phyloP scores from a whole-genome alignment of 148 eudicot genomes.

The Vaccinium vitisidaea region DNA sequence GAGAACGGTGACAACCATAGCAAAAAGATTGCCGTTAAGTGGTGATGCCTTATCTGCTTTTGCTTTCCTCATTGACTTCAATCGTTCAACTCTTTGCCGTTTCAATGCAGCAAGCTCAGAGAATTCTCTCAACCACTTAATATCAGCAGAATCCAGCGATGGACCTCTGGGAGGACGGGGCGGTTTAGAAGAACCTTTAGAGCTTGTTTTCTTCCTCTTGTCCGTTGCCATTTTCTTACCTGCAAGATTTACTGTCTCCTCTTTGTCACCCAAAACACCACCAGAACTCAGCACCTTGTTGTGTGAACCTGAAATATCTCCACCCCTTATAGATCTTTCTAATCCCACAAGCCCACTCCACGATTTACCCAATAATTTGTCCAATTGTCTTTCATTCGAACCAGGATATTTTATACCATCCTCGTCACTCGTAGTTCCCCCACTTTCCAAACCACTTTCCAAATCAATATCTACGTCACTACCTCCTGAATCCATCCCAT shows the following conservation, averaged over 20 bases:
- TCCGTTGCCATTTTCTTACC: constrained; percentile 19
- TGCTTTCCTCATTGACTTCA: constrained; percentile 32
- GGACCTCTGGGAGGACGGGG: constrained; percentile 47
- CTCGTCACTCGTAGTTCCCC: constrained; percentile 39
- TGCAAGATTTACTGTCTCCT: constrained; percentile 3
- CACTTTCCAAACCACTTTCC: constrained; percentile 44
- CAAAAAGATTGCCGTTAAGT: constrained; percentile 24
- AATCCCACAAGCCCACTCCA: constrained; percentile 25
- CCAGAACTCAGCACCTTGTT: constrained; percentile 24
- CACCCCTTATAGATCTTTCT: constrained; percentile 12
- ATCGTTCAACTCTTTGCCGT: constrained; percentile 35
- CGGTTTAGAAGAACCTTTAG: constrained; percentile 37
- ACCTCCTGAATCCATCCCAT: constrained; percentile 17
- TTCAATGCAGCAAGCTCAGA: constrained; percentile 39
- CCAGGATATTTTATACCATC: constrained; percentile 14
- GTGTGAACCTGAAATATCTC: constrained; percentile 19
- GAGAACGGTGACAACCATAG: constrained; percentile 35
- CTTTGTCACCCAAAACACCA: constrained; percentile 18
- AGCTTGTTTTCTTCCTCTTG: constrained; percentile 27
- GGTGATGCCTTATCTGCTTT: constrained; percentile 33
- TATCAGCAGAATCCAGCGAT: constrained; percentile 37
- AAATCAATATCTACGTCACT: constrained; percentile 39
- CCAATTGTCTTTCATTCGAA: constrained; percentile 9
- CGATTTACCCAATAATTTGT: constrained; percentile 19
- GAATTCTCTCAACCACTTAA: constrained; percentile 41